Base-by-base conservation (phyloP, 352 stramenopile genomes). In the Globisporangium lucens region DNA sequence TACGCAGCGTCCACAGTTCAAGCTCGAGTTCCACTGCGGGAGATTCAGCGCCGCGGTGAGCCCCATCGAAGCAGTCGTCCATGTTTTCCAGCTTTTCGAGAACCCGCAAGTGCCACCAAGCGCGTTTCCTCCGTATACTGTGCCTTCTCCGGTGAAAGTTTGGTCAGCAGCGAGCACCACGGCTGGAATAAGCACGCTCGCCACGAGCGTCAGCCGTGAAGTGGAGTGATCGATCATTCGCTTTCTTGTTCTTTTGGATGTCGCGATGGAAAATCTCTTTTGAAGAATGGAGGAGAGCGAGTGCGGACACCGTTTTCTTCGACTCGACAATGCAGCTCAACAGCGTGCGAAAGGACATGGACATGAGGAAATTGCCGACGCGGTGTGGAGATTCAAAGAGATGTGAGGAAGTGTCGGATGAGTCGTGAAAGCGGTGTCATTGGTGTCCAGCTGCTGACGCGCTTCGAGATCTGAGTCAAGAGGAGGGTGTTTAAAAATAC, bases 1-100 rank as follows among this genome's bases (percentile, higher is more conserved):
- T 51, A 27, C 63, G 24, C 63, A 68, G 22, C 63, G 63, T 10
- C 63, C 63, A 33, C 63, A 68, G 43, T 68, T 68, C 38, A 63
- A 29, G n/a, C 46, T 63, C 20, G 55, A 27, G 38, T 53, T 56
- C 63, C 63, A 68, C 57, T 68, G 63, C 13, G 55, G 33, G 10
- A 36, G 12, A n/a, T 68, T 68, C 10, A 68, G 55, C 24, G 63
- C 63, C 5, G 63, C 52, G 41, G 52, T 68, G 29, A 68, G 41
- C 52, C 38, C 49, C 24, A 56, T 68, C 8, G 53, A 63, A 20
- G 15, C 52, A 5, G 17, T 30, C 33, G 56, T 68, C 63, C 63
- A 68, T 3, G 63, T 13, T 56, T n/a, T 29, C 53, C 52, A 65
- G 20, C 1, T 46, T 10, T 49, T 68, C 8, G 17, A 36, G 35